These are phyloP conservation scores for Diplodia mutila DNA, from an alignment of 2,329 filamentous ascomycete genomes.

Conservation along the genomic window DNA sequence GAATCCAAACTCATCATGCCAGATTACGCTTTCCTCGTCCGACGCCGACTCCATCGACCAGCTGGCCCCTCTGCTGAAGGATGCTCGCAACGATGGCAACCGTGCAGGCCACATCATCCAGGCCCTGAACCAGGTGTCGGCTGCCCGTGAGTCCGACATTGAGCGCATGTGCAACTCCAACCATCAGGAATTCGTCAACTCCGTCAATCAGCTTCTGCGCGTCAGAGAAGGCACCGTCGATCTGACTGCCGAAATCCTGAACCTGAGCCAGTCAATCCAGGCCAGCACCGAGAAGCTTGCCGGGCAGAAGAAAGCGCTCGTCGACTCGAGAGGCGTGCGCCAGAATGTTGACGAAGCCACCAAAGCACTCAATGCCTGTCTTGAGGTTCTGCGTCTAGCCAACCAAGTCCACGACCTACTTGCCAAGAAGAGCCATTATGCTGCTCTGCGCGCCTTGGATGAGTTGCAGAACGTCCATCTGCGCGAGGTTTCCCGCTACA, in stretches of 20 bases:
- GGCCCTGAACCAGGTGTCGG: conserved; percentile 78
- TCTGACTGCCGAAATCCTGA: conserved; percentile 86
- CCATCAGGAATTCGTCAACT: conserved; percentile 93
- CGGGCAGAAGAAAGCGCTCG: conserved; percentile 89
- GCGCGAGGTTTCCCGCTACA: conserved; percentile 91
- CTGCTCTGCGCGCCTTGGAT: conserved; percentile 87
- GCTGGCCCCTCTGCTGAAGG: conserved; percentile 89
- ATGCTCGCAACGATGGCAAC: conserved; percentile 73
- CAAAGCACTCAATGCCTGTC: conserved; percentile 83
- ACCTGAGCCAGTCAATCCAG: conserved; percentile 93
- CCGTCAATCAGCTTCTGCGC: conserved; percentile 89
- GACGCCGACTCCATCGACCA: conserved; percentile 96
- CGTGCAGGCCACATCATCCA: conserved; percentile 74
- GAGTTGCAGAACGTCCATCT: conserved; percentile 96
- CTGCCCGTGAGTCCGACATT: conserved; percentile 86
- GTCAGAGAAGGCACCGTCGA: conserved; percentile 89
- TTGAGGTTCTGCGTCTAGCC: conserved; percentile 88
- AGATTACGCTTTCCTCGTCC: conserved; percentile 92
- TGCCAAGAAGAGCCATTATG: conserved; percentile 92
- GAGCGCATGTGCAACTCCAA: conserved; percentile 93
- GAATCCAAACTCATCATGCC: conserved; percentile 27
- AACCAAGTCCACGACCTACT: conserved; percentile 94
- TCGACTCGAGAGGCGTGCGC: conserved; percentile 87
- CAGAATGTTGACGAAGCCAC: conserved; percentile 96
- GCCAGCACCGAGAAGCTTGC: conserved; percentile 91